phyloP scores from a whole-genome alignment of 2,329 filamentous ascomycete genomes.

The Phoma sp. region DNA sequence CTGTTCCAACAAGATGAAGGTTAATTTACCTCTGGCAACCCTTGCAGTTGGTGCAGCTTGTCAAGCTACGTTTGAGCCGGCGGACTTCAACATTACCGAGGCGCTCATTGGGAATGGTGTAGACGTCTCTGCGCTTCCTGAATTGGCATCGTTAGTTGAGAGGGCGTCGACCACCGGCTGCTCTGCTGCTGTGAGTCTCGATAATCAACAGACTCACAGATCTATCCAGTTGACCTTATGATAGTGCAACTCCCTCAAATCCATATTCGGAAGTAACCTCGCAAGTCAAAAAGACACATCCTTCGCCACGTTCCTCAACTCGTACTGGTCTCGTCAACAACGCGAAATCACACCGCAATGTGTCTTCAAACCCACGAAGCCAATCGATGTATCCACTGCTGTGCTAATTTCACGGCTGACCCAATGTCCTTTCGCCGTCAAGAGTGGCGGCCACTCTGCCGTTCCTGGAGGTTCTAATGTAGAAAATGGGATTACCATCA shows the following conservation, averaged over 20 bases:
- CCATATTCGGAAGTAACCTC: slow-evolving; percentile 25
- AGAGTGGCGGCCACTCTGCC: slow-evolving; percentile 53
- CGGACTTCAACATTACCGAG: slow-evolving; percentile 26
- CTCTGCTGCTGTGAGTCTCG: slow-evolving; percentile 25
- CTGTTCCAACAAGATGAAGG: neutral
- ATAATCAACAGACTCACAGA: no score
- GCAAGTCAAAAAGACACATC: slow-evolving; percentile 16
- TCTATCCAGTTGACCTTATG: neutral
- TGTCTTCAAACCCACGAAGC: slow-evolving; percentile 23
- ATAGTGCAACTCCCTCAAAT: slow-evolving; percentile 28
- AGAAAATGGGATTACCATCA: slow-evolving; percentile 52
- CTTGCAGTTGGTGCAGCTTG: neutral
- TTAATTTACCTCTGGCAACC: neutral
- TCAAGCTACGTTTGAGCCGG: slow-evolving; percentile 18
- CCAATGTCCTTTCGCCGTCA: slow-evolving; percentile 50
- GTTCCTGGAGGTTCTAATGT: slow-evolving; percentile 51
- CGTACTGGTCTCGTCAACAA: slow-evolving; percentile 27
- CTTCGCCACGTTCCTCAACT: slow-evolving; percentile 25
- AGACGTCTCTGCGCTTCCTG: slow-evolving; percentile 22
- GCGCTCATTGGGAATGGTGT: slow-evolving; percentile 28
- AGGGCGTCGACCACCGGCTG: slow-evolving; percentile 14
- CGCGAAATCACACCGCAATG: slow-evolving; percentile 19
- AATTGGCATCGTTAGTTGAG: slow-evolving; percentile 6
- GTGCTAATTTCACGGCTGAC: slow-evolving; percentile 24
- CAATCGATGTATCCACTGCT: slow-evolving; percentile 21